Percentiles rank a stretch among this genome's conserved stretches.
These are phyloP conservation scores for Trichomonas gallinae DNA, from an alignment of 208 protist species.

Conservation along the genomic window DNA sequence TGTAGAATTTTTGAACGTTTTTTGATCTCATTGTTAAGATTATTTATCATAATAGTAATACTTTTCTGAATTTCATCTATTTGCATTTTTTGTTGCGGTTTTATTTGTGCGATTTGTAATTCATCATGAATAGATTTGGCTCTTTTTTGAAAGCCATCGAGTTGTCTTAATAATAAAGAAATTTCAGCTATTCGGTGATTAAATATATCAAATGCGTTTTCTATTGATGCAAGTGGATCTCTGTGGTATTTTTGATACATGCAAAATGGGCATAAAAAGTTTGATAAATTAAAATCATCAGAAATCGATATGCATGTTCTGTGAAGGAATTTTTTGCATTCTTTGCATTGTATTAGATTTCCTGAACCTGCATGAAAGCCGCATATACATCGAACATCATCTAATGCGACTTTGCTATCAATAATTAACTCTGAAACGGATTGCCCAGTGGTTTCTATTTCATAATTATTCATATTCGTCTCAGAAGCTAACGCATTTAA, in stretches of 20 bases:
- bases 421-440: neutral
- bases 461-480: neutral
- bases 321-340: neutral
- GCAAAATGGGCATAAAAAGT: neutral
- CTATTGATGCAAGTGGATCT: neutral
- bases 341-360: neutral
- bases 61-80: neutral
- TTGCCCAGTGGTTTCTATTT: neutral
- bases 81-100: neutral
- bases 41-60: neutral
- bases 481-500: neutral
- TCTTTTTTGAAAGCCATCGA: neutral
- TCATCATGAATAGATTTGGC: neutral
- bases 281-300: neutral
- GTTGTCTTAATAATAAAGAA: neutral
- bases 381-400: neutral
- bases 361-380: neutral
- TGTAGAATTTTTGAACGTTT: neutral
- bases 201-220: neutral
- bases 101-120: neutral
- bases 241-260: neutral
- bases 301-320: neutral
- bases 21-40: neutral
- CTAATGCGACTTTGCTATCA: neutral
- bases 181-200: neutral